Conservation (phyloP, 163 green algal species). For the Prototheca wickerhamii region DNA sequence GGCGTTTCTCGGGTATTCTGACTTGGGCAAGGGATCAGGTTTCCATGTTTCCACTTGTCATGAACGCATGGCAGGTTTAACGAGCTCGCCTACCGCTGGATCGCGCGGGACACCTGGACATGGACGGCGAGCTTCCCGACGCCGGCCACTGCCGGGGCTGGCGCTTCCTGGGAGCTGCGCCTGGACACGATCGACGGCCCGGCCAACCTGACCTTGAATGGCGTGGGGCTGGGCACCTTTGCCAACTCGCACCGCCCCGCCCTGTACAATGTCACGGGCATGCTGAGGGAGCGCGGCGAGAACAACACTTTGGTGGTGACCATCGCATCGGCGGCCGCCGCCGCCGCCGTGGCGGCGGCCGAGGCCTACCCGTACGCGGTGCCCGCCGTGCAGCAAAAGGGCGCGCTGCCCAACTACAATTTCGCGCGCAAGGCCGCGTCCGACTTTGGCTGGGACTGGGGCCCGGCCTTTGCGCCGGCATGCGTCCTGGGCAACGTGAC, state of each 20-base stretch:
- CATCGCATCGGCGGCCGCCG: conserved; percentile 39
- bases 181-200: conserved; percentile 11
- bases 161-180: neutral
- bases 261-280: conserved; percentile 22
- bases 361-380: conserved; percentile 50
- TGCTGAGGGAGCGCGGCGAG: conserved; percentile 4
- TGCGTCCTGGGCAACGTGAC: conserved; percentile 49
- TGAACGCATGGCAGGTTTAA: conserved; percentile 42
- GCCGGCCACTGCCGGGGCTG: neutral
- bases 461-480: conserved; percentile 44
- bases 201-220: conserved; percentile 48
- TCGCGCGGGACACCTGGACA: conserved; percentile 54
- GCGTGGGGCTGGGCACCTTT: conserved; percentile 11
- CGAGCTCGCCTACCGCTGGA: conserved; percentile 51
- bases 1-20: neutral
- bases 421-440: conserved; percentile 66
- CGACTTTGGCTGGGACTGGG: conserved; percentile 75
- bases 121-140: conserved; percentile 35
- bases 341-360: conserved; percentile 18
- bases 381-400: conserved; percentile 35
- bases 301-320: conserved; percentile 42
- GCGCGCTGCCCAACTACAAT: conserved; percentile 34
- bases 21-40: neutral
- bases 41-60: neutral
- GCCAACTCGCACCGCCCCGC: conserved; percentile 51